Evolutionary conservation across 176 grass and related monocot genomes (phyloP).

Genomic region (Pharus latifolius): DNA sequence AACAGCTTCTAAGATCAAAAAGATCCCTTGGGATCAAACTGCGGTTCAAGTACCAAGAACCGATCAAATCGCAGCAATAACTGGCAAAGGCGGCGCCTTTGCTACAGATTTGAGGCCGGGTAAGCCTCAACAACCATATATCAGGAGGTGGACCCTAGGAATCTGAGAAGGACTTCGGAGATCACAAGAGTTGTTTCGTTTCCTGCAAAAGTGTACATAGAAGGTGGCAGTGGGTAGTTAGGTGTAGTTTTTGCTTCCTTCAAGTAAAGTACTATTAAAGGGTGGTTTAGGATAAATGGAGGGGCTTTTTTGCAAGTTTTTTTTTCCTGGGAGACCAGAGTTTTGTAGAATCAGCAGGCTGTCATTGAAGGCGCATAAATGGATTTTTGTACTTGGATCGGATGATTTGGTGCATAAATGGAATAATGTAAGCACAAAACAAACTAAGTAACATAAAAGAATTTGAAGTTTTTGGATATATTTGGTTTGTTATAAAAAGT

Average conservation of each 20-base stretch:
- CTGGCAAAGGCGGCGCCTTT: neutral
- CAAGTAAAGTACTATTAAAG: too few species aligned
- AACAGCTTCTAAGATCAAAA: neutral
- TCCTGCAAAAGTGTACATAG: slow-evolving; percentile 13
- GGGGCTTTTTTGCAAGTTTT: neutral
- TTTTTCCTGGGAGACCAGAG: neutral
- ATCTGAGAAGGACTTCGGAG: slow-evolving; percentile 24
- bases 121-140: slow-evolving; percentile 2
- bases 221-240: slow-evolving; percentile 31
- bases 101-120: slow-evolving; percentile 4
- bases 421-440: too few species aligned
- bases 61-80: neutral
- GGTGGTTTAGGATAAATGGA: neutral
- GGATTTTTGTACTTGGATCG: neutral
- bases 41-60: neutral
- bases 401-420: neutral
- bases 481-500: too few species aligned
- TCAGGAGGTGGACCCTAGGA: slow-evolving; percentile 15
- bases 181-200: slow-evolving; percentile 22
- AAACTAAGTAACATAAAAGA: too few species aligned
- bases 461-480: too few species aligned
- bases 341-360: too few species aligned
- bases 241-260: too few species aligned
- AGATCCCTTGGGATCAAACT: neutral
- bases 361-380: too few species aligned